Evolutionary conservation across 2,329 filamentous ascomycete genomes (phyloP), one percentile per base, ranked within the genome.

Genomic region (Periconia sp.): DNA sequence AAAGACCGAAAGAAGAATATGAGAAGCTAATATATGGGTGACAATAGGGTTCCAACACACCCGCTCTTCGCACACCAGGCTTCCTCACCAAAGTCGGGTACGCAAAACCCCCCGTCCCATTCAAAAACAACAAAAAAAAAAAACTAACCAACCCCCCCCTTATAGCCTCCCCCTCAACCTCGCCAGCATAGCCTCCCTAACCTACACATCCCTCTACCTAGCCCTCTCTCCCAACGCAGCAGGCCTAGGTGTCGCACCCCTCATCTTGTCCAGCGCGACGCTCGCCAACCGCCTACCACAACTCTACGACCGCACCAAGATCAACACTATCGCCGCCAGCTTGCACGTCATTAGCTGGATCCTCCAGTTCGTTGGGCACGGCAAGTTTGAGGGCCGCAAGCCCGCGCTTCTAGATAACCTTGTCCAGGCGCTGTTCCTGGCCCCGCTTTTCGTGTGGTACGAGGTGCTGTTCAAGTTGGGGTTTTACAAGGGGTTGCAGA

Each of bases 361-460:
- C 52, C 78, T 87, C 47, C 93, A 99, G 72, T 96, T 99, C 69
- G 66, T 97, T 41, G 94, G 94, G 17, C 94, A 99, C 68, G 92
- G 92, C 30, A 85, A 83, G 49, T 97, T 90, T 62, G 94, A 97
- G 76, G 86, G 89, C 8, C 84, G 93, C 50, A 91, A 92, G 6
- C 93, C 93, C 5, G 93, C 92, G 13, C 76, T 97, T 63, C 77
- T 97, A 52, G 92, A 97, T 75, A 97, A 96, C 68, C 75, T 97
- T 42, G 81, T 94, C 48, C 94, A 97, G 76, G 92, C 94, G 40
- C 74, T 97, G 60, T 92, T 97, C 68, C 80, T 97, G 35, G 94
- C 93, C 1, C 94, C 94, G 27, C 85, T 99, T 68, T 99, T 97
- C 66, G 93, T 97, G 52, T 97, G 94, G 90, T 88, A 97, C 63